These are phyloP conservation scores for Withania somnifera DNA, from an alignment of 305 asterid genomes.

Conservation along the genomic window DNA sequence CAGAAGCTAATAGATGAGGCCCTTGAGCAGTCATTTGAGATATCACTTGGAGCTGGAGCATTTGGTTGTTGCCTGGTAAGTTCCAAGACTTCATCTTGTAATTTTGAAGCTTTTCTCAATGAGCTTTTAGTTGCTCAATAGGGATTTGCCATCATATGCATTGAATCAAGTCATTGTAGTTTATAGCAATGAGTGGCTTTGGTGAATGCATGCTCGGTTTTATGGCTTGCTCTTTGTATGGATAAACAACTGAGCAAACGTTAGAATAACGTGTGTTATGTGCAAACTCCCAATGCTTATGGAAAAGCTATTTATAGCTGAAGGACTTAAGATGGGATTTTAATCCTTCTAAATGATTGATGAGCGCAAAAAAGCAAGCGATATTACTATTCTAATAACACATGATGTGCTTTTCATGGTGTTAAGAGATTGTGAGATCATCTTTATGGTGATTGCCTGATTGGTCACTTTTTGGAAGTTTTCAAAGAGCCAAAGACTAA, in stretches of 20 bases:
- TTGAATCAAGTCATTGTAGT: not conserved
- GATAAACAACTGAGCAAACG: not conserved
- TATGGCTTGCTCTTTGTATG: not conserved
- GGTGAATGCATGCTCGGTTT: not conserved
- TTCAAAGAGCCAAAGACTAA: not conserved
- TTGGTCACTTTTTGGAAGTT: not conserved
- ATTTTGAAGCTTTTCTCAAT: not conserved
- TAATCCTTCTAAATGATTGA: not conserved
- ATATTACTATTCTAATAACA: not conserved
- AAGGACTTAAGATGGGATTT: not conserved
- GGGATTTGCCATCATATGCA: not conserved
- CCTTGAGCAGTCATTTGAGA: conserved; percentile 57
- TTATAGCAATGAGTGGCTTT: not conserved
- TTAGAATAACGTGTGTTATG: not conserved
- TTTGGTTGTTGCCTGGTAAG: conserved; percentile 74
- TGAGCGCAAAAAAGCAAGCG: not conserved
- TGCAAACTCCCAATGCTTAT: not conserved
- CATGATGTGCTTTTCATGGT: not conserved
- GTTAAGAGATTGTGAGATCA: not conserved
- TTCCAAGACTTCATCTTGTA: not conserved
- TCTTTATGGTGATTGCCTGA: not conserved
- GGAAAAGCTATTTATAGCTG: not conserved
- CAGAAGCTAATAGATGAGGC: conserved; percentile 47
- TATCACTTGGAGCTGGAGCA: conserved; percentile 63
- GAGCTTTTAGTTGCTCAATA: not conserved